Evolutionary conservation across 352 stramenopile genomes (phyloP), one percentile per base, ranked within the genome.

Genomic region (Pythium monospermum): DNA sequence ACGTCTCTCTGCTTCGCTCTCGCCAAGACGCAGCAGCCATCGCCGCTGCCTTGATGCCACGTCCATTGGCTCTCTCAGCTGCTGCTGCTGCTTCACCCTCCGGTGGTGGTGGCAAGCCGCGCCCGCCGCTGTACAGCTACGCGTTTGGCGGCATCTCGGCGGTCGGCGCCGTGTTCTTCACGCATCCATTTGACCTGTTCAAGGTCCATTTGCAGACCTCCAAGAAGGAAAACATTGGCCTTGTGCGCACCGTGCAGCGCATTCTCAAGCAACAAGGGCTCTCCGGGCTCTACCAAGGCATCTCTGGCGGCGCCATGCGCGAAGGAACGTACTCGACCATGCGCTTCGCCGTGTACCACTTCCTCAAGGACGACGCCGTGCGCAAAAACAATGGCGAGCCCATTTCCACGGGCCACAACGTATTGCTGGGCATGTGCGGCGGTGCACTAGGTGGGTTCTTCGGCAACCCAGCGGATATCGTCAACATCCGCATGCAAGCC

Each of bases 401-500:
- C 3, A 85, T 92, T 60, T 76, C 76, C 13, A 87, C 80, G 1
- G 53, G 49, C 10, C 73, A 92, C 49, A 92, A 92, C 52, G 63
- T 90, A 7, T 30, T 75, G 18, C 63, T 92, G 19, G 80, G 78
- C 15, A 86, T 92, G 68, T 58, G 66, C 0, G 81, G 81, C 22
- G 81, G 81, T 31, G 75, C 83, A 4, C 41, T 92, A 16, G 81
- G 81, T 43, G 81, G 78, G 8, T 69, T 73, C 2, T 64, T 87
- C 5, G 81, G 81, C 12, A 90, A 92, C 35, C 81, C 78, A 0
- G 81, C 81, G 12, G 81, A 90, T 35, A 89, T 92, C 31, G 81
- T 90, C 39, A 92, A 90, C 61, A 85, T 90, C 53, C 81, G 81
- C 49, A 90, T 92, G 78, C 81, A 90, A 54, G 81, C 81, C 5